Base-by-base conservation (phyloP, 2,329 filamentous ascomycete genomes). In the Alternaria ethzedia region DNA sequence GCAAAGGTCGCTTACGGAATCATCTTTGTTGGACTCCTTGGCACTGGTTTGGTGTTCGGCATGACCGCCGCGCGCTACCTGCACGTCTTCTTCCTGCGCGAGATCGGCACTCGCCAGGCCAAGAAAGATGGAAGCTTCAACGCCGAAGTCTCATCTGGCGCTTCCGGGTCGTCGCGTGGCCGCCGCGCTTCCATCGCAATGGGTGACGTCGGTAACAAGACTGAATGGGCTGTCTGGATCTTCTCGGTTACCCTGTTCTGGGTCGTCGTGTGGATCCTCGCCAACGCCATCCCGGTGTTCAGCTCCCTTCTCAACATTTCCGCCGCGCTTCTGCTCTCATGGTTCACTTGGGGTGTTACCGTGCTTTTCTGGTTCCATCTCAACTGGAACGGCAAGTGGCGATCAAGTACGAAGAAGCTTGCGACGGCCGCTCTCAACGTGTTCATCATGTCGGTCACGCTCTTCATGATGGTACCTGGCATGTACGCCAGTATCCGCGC, bases 351-450 rank as follows among this genome's bases (percentile, higher is more conserved):
- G 67, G 71, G 70, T 36, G 65, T 74, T 21, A 73, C 73, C 1
- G 69, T 72, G n/a, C 47, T 75, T n/a, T 74, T 74, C 65, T 75
- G 73, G 70, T 71, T 73, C 51, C 68, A 75, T 47, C 67, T 74
- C 45, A 75, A 74, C 56, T 74, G 71, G 69, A 52, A 75, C 50
- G 70, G 70, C 54, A 68, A 66, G 32, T 75, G 72, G 67, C 67
- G 68, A 5, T 67, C 65, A 5, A 68, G 54, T 10, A 41, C 52
- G 11, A 69, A 69, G 59, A 75, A 75, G 58, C 46, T 69, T n/a
- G 67, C 68, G 8, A 59, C 64, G 2, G 71, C 73, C 1, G 65
- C 51, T 0, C 59, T 75, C 11, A 75, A 74, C 23, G 56, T 70
- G 2, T 69, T 70, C 13, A 74, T 75, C 26, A 59, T 75, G 61